These are phyloP conservation scores for Canavalia gladiata DNA, from an alignment of 306 rosid species.

Conservation along the genomic window DNA sequence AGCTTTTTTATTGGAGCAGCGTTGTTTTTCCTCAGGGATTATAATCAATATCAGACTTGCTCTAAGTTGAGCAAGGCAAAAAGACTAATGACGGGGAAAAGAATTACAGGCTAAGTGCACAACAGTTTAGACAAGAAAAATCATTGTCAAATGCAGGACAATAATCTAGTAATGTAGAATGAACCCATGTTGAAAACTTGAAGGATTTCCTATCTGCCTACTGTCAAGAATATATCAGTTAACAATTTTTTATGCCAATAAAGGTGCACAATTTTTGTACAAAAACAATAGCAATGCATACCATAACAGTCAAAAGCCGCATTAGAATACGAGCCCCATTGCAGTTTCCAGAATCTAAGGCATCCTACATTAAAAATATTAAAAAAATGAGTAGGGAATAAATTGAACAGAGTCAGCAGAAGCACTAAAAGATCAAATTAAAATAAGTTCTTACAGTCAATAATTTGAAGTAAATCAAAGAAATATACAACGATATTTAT, in stretches of 20 bases:
- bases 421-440: conserved; percentile 5
- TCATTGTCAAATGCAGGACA: conserved; percentile 18
- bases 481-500: neutral
- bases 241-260: neutral
- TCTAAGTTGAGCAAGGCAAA: neutral
- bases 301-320: conserved; percentile 91
- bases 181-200: conserved; percentile 4
- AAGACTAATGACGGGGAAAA: conserved; percentile 20
- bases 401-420: conserved; percentile 7
- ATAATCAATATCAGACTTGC: neutral
- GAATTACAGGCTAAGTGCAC: conserved; percentile 21
- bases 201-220: conserved; percentile 30
- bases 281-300: conserved; percentile 49
- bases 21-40: neutral
- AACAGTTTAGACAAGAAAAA: conserved; percentile 25
- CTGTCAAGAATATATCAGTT: conserved; percentile 27
- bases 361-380: conserved; percentile 67
- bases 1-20: neutral
- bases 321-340: conserved; percentile 74
- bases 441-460: conserved; percentile 28
- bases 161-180: conserved; percentile 13
- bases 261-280: conserved; percentile 26
- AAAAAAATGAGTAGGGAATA: conserved; percentile 24
- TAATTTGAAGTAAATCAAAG: conserved; percentile 9
- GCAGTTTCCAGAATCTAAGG: conserved; percentile 80